A percentile compares a stretch with the other conserved stretches of the same genome.
Evolutionary conservation across 352 stramenopile species (phyloP).

Genomic region (Hyaloperonospora brassicae): DNA sequence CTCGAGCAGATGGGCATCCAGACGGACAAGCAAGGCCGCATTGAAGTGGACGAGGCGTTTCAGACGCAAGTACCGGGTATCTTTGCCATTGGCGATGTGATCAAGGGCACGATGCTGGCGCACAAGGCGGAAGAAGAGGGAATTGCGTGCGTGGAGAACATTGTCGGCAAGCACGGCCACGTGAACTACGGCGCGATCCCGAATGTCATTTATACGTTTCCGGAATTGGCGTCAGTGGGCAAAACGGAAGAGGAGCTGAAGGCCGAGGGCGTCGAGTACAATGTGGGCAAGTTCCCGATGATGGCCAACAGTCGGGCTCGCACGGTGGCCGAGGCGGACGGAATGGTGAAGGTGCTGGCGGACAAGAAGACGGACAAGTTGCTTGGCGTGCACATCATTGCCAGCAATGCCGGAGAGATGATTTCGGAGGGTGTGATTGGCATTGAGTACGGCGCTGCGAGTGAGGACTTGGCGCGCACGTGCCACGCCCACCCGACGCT

Average conservation of each 20-base stretch:
- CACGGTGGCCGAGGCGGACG: slow-evolving; percentile 90
- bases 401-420: slow-evolving; percentile 98
- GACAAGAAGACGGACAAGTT: slow-evolving; percentile 98
- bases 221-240: slow-evolving; percentile 92
- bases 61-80: slow-evolving; percentile 90
- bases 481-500: slow-evolving; percentile 97
- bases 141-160: slow-evolving; percentile 95
- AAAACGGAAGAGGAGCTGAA: slow-evolving; percentile 98
- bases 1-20: slow-evolving; percentile 97
- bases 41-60: slow-evolving; percentile 97
- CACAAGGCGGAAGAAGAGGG: slow-evolving; percentile 99
- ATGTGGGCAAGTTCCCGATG: slow-evolving; percentile 97
- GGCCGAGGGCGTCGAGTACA: slow-evolving; percentile 90
- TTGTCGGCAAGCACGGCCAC: slow-evolving; percentile 95
- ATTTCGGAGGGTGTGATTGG: slow-evolving; percentile 97
- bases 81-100: slow-evolving; percentile 97
- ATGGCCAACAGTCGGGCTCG: slow-evolving; percentile 94
- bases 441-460: slow-evolving; percentile 98
- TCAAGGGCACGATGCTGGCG: slow-evolving; percentile 97
- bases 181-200: slow-evolving; percentile 99
- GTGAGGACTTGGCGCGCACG: slow-evolving; percentile 98
- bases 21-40: slow-evolving; percentile 93
- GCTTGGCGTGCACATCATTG: slow-evolving; percentile 98
- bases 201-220: slow-evolving; percentile 97
- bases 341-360: slow-evolving; percentile 96